A percentile compares a stretch with the other conserved stretches of the same genome.
phyloP scores from a whole-genome alignment of 805 yeast species.

The Naumovozyma baii region DNA sequence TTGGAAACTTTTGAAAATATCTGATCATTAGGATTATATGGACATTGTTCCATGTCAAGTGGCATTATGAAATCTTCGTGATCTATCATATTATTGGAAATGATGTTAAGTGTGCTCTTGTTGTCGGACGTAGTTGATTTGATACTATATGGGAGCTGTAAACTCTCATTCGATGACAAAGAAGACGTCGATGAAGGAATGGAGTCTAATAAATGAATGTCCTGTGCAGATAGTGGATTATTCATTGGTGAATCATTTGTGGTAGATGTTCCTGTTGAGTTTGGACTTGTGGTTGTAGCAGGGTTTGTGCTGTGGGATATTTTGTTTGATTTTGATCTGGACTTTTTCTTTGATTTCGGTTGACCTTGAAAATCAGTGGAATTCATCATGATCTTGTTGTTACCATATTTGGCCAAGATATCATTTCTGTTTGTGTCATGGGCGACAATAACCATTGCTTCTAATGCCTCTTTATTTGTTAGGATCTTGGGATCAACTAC shows the following conservation, averaged over 20 bases:
- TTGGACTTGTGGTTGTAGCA: slow-evolving; percentile 22
- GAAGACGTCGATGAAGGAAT: neutral
- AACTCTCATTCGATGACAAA: neutral
- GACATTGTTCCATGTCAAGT: slow-evolving; percentile 13
- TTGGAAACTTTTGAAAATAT: neutral
- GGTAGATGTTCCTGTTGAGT: slow-evolving; percentile 7
- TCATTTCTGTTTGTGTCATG: slow-evolving; percentile 16
- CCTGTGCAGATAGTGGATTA: neutral
- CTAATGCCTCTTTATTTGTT: slow-evolving; percentile 26
- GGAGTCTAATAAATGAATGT: slow-evolving; percentile 1
- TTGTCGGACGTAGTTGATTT: too few species aligned
- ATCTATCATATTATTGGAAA: slow-evolving; percentile 1
- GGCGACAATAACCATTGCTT: slow-evolving; percentile 28
- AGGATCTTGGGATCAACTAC: slow-evolving; percentile 27
- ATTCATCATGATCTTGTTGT: slow-evolving; percentile 23
- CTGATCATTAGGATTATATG: slow-evolving; percentile 1
- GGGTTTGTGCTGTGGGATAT: slow-evolving; percentile 11
- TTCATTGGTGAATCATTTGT: neutral
- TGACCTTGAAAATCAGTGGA: slow-evolving; percentile 20
- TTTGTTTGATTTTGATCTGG: slow-evolving; percentile 11
- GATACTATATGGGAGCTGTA: neutral
- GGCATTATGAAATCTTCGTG: slow-evolving; percentile 6
- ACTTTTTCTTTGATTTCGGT: slow-evolving; percentile 14
- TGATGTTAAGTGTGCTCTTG: too few species aligned
- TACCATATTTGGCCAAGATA: slow-evolving; percentile 19